Percentiles rank a stretch among this genome's conserved stretches.
These are phyloP conservation scores for Lichtheimia ramosa DNA, from an alignment of 371 early-diverging fungal genomes.

Conservation along the genomic window DNA sequence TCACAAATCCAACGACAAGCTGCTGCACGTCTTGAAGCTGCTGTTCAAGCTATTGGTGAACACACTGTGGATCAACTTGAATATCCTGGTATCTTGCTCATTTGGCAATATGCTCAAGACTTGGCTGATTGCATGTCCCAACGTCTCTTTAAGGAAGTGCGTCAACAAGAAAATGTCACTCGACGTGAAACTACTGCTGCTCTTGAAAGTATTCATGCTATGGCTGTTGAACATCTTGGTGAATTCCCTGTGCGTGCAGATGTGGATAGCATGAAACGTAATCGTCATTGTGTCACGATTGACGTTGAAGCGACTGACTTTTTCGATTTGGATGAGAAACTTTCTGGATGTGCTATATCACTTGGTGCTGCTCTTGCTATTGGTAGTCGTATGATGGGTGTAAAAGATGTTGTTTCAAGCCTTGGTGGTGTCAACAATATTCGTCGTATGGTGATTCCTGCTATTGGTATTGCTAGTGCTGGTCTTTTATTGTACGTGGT, in stretches of 20 bases:
- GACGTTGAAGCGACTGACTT: slow-evolving; percentile 69
- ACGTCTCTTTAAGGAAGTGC: slow-evolving; percentile 60
- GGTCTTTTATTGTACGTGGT: slow-evolving; percentile 79
- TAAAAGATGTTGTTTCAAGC: slow-evolving; percentile 41
- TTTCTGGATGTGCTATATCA: slow-evolving; percentile 45
- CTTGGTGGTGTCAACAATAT: slow-evolving; percentile 34
- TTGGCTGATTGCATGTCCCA: slow-evolving; percentile 70
- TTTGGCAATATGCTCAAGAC: slow-evolving; percentile 88
- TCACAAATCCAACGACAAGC: slow-evolving; percentile 53
- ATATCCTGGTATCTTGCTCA: slow-evolving; percentile 78
- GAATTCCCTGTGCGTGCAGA: slow-evolving; percentile 37
- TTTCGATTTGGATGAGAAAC: slow-evolving; percentile 60
- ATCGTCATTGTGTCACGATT: slow-evolving; percentile 42
- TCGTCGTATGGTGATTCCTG: slow-evolving; percentile 41
- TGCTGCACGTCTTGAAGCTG: slow-evolving; percentile 47
- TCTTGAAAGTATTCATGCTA: slow-evolving; percentile 57
- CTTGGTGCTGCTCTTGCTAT: slow-evolving; percentile 43
- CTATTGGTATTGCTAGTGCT: slow-evolving; percentile 57
- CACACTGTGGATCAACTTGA: slow-evolving; percentile 67
- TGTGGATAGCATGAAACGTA: slow-evolving; percentile 42
- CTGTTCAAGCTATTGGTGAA: slow-evolving; percentile 54
- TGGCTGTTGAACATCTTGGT: slow-evolving; percentile 59
- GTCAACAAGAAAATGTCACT: slow-evolving; percentile 69
- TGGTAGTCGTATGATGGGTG: slow-evolving; percentile 48
- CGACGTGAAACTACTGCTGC: slow-evolving; percentile 60